A percentile compares a stretch with the other conserved stretches of the same genome.
phyloP scores from a whole-genome alignment of 1,284 basidiomycete species.

The Quambalaria eucalypti region DNA sequence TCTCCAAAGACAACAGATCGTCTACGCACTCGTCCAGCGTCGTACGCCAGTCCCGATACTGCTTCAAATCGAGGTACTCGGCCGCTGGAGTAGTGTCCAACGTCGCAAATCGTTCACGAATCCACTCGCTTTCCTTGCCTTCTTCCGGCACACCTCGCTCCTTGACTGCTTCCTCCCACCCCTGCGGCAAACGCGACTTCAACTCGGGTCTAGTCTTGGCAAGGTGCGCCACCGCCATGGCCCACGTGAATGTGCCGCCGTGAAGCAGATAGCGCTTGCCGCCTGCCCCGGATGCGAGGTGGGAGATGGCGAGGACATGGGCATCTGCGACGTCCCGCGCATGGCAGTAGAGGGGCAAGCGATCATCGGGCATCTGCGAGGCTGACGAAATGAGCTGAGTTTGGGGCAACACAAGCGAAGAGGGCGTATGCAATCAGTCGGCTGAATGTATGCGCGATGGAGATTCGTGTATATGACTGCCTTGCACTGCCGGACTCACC shows the following conservation, averaged over 20 bases:
- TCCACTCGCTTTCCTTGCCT: constrained; percentile 4
- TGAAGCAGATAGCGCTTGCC: constrained; percentile 26
- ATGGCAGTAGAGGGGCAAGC: constrained; percentile 45
- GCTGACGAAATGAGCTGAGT: constrained; percentile 21
- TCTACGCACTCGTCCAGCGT: constrained; percentile 32
- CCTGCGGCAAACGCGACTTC: constrained; percentile 25
- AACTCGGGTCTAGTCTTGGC: constrained; percentile 20
- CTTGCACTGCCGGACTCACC: background rate
- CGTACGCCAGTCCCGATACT: constrained; percentile 28
- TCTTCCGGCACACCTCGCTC: constrained; percentile 3
- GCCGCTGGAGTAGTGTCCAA: constrained; percentile 27
- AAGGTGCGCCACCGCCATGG: constrained; percentile 25
- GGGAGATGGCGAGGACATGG: constrained; percentile 31
- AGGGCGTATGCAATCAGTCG: background rate
- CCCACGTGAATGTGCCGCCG: constrained; percentile 33
- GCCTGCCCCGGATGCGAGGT: constrained; percentile 17
- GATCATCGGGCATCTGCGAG: constrained; percentile 33
- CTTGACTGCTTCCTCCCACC: constrained; percentile 37
- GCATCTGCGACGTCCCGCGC: constrained; percentile 37
- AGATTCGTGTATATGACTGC: background rate
- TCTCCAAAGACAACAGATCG: constrained; percentile 27
- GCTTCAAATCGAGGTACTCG: constrained; percentile 11
- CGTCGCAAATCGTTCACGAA: constrained; percentile 12
- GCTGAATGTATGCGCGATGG: background rate
- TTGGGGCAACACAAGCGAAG: background rate